phyloP scores from a whole-genome alignment of 2,329 filamentous ascomycete species.

The Allantophomopsis lycopodina region DNA sequence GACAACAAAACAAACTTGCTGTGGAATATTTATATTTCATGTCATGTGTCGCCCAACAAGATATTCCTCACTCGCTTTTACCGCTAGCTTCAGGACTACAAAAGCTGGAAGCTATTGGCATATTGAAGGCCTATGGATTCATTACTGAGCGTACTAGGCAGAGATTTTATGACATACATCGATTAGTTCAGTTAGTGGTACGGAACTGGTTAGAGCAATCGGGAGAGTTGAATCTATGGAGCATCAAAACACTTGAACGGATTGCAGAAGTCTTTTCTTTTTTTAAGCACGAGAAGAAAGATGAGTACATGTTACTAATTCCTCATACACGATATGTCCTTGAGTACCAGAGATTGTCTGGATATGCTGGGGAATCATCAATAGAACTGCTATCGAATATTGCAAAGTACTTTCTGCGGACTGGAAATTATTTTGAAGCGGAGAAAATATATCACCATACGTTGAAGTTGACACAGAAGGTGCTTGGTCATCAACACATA shows the following conservation, averaged over 20 bases:
- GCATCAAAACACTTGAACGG: not conserved
- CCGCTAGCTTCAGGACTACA: slow-evolving; percentile 9
- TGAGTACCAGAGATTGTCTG: not conserved
- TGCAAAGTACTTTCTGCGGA: not conserved
- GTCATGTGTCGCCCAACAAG: slow-evolving; percentile 16
- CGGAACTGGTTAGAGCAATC: slow-evolving; percentile 16
- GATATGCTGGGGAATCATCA: not conserved
- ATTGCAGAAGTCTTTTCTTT: not conserved
- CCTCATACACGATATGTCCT: slow-evolving; percentile 13
- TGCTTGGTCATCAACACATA: slow-evolving; percentile 5
- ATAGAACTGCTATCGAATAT: not conserved
- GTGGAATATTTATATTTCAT: slow-evolving; percentile 21
- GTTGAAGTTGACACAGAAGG: slow-evolving; percentile 4
- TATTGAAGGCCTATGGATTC: slow-evolving; percentile 19
- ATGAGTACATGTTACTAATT: slow-evolving; percentile 15
- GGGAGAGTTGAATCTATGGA: not conserved
- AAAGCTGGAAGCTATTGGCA: slow-evolving; percentile 16
- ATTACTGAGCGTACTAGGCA: slow-evolving; percentile 9
- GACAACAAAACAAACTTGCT: slow-evolving; percentile 15
- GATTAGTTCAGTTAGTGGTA: slow-evolving; percentile 20
- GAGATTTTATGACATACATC: slow-evolving; percentile 16
- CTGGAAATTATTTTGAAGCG: slow-evolving; percentile 3
- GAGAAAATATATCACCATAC: slow-evolving; percentile 5
- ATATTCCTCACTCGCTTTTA: slow-evolving; percentile 20
- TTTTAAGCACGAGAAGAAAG: slow-evolving; percentile 6